Conservation (phyloP, 495 filamentous ascomycete species). For the Xylaria flabelliformis region DNA sequence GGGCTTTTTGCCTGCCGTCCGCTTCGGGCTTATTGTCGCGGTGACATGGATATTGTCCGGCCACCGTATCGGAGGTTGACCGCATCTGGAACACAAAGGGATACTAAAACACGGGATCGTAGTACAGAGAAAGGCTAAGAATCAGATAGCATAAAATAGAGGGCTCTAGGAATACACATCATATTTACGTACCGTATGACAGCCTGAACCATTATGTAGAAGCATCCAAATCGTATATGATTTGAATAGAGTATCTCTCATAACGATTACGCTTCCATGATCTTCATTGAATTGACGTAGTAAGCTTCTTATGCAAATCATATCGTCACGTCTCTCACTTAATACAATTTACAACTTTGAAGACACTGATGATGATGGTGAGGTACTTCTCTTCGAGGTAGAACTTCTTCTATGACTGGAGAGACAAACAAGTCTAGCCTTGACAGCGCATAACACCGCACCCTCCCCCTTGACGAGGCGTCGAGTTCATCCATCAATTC, state of each 20-base stretch:
- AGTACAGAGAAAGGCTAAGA: neutral
- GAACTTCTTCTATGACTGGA: neutral
- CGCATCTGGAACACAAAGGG: conserved; percentile 6
- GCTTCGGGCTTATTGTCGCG: conserved; percentile 1
- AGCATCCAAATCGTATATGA: neutral
- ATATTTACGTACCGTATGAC: no score
- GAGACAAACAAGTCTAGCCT: neutral
- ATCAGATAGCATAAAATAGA: neutral
- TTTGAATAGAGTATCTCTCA: neutral
- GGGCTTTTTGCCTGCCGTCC: conserved; percentile 13
- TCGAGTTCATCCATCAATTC: neutral
- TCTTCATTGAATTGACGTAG: neutral
- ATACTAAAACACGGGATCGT: neutral
- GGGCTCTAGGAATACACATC: neutral
- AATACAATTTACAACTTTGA: neutral
- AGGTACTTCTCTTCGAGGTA: neutral
- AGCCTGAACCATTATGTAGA: neutral
- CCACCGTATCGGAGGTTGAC: neutral
- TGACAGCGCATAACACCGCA: neutral
- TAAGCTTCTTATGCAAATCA: neutral
- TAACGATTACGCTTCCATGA: neutral
- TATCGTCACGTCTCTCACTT: neutral
- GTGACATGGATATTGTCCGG: neutral
- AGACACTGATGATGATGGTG: neutral
- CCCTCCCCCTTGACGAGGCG: neutral